Base-by-base conservation (phyloP, 495 filamentous ascomycete genomes). In the Penicillium antarcticum region DNA sequence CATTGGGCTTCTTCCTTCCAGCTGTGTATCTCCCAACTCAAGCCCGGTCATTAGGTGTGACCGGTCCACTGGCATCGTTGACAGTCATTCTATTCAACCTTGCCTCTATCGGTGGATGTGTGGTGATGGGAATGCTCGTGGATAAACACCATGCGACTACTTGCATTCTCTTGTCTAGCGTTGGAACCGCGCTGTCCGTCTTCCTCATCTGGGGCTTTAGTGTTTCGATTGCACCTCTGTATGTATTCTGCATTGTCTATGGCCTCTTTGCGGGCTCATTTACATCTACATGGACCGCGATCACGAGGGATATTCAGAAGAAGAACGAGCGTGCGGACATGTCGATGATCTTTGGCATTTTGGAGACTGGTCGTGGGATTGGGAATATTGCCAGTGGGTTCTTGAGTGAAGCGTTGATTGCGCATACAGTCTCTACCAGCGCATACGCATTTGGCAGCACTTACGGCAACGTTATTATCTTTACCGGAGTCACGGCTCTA, bases 161-260 rank as follows among this genome's bases (percentile, higher is more conserved):
- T 3, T 78, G 76, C 38, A 73, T 87, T 18, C 56, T 83, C 1
- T 45, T 84, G 2, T 78, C 75, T 0, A 74, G 79, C 4, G 38
- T 78, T 2, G 83, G 78, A 0, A 70, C 79, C n/a, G 65, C 77
- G 3, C 14, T 80, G 3, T 67, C 74, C 0, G 76, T 85, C 1
- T 84, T 88, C 51, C 31, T 87, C 3, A 55, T 87, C 26, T 88
- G 86, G 85, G 85, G 84, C 0, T 62, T 88, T 14, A 71, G 81
- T 0, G 65, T 63, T 0, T 73, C 69, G 5, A 52, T 85, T 12
- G 60, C 81, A 0, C 66, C 78, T 24, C 60, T 88, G 17, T 80
- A 77, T 44, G 42, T 80, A 12, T 88, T 88, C 52, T 75, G 70
- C 12, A 52, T 88, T 12, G 43, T 81, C 2, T 87, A 84, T 52